Conservation (phyloP, 2,329 filamentous ascomycete genomes). For the Dissoconium aciculare region DNA sequence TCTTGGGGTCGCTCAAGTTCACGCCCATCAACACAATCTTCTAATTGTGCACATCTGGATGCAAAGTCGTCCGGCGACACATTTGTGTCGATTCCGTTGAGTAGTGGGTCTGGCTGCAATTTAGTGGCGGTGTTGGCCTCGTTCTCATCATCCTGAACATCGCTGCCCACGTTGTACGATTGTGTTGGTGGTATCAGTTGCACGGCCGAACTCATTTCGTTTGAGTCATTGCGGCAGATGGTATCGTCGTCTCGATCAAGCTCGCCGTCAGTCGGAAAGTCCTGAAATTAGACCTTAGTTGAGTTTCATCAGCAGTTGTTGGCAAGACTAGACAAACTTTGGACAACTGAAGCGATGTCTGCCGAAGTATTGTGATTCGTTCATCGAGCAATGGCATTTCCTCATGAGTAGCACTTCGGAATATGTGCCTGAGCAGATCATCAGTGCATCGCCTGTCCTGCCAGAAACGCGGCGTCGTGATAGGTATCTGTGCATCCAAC, state of each 20-base stretch:
- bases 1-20: too few relatives aligned
- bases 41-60: too few relatives aligned
- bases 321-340: slow-evolving; percentile 9
- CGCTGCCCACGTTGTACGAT: too few relatives aligned
- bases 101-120: too few relatives aligned
- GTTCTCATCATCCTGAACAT: too few relatives aligned
- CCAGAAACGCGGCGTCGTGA: slow-evolving; percentile 83
- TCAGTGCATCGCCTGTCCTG: slow-evolving; percentile 45
- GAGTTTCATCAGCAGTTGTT: not conserved
- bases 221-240: not conserved
- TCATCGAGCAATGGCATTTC: slow-evolving; percentile 72
- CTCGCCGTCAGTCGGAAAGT: slow-evolving; percentile 8
- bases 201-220: not conserved
- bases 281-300: slow-evolving; percentile 10
- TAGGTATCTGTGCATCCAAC: slow-evolving; percentile 78
- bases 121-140: too few relatives aligned
- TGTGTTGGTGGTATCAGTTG: too few relatives aligned
- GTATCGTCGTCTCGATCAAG: slow-evolving; percentile 4
- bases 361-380: slow-evolving; percentile 62
- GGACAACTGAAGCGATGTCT: slow-evolving; percentile 63
- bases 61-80: too few relatives aligned
- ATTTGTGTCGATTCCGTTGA: too few relatives aligned
- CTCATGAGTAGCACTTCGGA: slow-evolving; percentile 74
- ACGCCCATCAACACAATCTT: too few relatives aligned
- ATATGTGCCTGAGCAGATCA: slow-evolving; percentile 58